Base-by-base conservation (phyloP, 208 protist genomes). In the Entamoeba invadens region DNA sequence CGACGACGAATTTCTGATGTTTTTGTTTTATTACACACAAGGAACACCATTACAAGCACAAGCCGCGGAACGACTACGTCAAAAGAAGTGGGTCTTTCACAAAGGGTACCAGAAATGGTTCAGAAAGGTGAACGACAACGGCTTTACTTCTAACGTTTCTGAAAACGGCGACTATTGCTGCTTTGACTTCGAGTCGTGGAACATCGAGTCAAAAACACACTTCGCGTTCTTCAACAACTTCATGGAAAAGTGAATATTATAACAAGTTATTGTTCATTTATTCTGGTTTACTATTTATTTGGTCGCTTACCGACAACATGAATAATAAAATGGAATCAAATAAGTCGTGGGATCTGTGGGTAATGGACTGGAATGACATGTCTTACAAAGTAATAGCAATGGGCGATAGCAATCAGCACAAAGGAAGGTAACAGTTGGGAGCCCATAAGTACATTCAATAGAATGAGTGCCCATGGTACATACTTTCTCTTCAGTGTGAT, bases 1-100 rank as follows among this genome's bases (percentile, higher is more conserved):
- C n/a, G 92, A 93, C 31, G 68, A 47, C 51, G 92, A 93, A 45
- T 47, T 45, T 91, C 44, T 93, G 4, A 47, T 93, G 35, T 93
- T 47, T 45, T 47, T 93, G 21, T 93, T 93, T 45, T 93, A 46
- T 93, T 93, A 47, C 31, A 4, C 12, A 0, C 92, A 87, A 5
- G 21, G 38, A 25, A 46, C 92, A 45, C 12, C 4, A 14, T 45
- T 47, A 47, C 92, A 93, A 47, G 45, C 31, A 31, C 38, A 47
- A 21, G 92, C 92, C 4, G 92, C 92, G 25, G 45, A 93, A 3
- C 16, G 25, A 42, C 35, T 93, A 1, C 45, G 51, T 46, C 21
- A 45, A 93, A 35, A 44, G n/a, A 38, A 91, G n/a, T 93, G 92
- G 92, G 51, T 25, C 16, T 93, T n/a, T 45, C 92, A 93, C 51